Conservation (phyloP, 2,329 filamentous ascomycete species). For the Phoma herbarum region DNA sequence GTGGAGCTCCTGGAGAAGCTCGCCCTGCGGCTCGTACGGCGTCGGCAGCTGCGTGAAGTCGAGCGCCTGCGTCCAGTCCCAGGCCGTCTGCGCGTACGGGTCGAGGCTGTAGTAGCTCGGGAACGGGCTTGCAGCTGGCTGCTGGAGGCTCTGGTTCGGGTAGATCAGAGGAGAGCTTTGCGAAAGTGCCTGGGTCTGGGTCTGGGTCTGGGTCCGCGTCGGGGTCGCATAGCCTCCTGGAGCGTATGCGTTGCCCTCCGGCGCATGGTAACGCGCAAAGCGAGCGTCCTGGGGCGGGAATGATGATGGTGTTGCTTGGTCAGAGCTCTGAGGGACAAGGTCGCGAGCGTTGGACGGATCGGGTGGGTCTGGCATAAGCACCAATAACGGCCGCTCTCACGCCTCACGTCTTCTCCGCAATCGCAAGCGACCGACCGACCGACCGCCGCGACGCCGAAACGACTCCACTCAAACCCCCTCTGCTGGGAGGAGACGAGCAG, state of each 20-base stretch:
- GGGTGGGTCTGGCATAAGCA: slow-evolving; percentile 42
- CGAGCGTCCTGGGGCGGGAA: slow-evolving; percentile 22
- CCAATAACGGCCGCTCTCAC: slow-evolving; percentile 15
- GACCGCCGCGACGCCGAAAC: slow-evolving; percentile 15
- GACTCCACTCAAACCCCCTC: slow-evolving; percentile 1
- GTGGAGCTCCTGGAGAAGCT: slow-evolving; percentile 52
- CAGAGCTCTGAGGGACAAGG: slow-evolving; percentile 37
- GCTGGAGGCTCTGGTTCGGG: slow-evolving; percentile 30
- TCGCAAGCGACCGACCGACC: slow-evolving; percentile 26
- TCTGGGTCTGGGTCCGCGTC: too few species aligned
- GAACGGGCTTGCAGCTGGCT: slow-evolving; percentile 27
- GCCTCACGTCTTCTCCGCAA: slow-evolving; percentile 17
- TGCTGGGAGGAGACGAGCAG: slow-evolving; percentile 5
- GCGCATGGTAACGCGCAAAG: slow-evolving; percentile 35
- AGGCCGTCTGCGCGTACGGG: slow-evolving; percentile 39
- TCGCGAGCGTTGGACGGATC: slow-evolving; percentile 29
- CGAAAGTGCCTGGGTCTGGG: slow-evolving; percentile 25
- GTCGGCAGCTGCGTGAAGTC: slow-evolving; percentile 46
- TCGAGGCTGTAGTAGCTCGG: slow-evolving; percentile 34
- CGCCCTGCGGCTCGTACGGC: slow-evolving; percentile 57
- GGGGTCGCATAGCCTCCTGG: slow-evolving; percentile 25
- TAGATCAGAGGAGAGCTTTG: slow-evolving; percentile 33
- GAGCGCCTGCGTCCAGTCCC: slow-evolving; percentile 52
- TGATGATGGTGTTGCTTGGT: slow-evolving; percentile 40
- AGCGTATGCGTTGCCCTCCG: slow-evolving; percentile 36